Evolutionary conservation across 2,329 filamentous ascomycete species (phyloP), one percentile per base, ranked within the genome.

Genomic region (Gyromitra esculenta): DNA sequence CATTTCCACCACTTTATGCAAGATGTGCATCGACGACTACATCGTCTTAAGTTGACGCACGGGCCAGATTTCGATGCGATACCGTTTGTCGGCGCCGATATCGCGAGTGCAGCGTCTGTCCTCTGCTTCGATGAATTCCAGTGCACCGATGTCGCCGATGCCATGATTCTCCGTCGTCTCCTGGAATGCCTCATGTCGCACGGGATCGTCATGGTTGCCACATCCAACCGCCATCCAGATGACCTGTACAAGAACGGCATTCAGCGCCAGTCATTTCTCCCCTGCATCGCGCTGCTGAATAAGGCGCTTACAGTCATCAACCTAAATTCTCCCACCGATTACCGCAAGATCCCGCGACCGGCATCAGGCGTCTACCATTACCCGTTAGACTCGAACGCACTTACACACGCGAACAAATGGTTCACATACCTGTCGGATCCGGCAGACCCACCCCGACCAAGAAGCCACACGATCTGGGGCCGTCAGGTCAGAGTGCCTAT

Each of bases 1-100:
- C 96, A 99, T 85, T 99, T 99, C 84, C 94, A 98, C 86, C 97
- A 97, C 83, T 99, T 99, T 86, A 99, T 99, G 96, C 96, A 98
- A 84, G 92, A 97, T 83, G 91, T 98, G 63, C 96, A 99, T 85
- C 93, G 91, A 83, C 88, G 95, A 77, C 86, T 98, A 81, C 96
- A 98, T 85, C 90, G 89, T 82, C 91, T 97, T 84, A 97, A 97
- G 86, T 91, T 96, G 88, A 86, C 90, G 81, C 89, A 97, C 83
- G 96, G 96, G 39, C 94, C 90, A 82, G 94, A 97, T 80, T 88
- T 97, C 50, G 96, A 99, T 83, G 93, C 90, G 0, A 89, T 98
- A 57, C 95, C 95, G 0, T 96, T 96, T 82, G 91, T 98, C 18
- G 95, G 95, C 1, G 96, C 95, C n/a, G 91, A 96, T 82, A 96